phyloP scores from a whole-genome alignment of 306 rosid species.

The Medicago lupulina region DNA sequence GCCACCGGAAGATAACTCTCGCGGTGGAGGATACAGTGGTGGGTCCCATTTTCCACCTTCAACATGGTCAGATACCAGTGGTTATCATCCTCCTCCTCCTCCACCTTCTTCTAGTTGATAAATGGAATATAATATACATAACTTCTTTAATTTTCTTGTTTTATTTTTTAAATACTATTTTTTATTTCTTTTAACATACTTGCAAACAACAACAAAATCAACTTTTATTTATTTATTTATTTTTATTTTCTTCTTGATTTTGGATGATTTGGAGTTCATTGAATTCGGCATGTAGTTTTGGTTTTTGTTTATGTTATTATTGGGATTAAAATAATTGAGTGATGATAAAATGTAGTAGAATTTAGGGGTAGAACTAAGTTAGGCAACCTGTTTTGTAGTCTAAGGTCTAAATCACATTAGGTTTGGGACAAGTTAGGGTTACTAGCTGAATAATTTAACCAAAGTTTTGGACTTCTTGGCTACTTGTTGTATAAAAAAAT shows the following conservation, averaged over 20 bases:
- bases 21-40: neutral
- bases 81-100: slow-evolving; percentile 64
- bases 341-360: slow-evolving; percentile 14
- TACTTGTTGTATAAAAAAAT: neutral
- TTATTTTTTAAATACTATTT: slow-evolving; percentile 17
- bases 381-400: neutral
- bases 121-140: neutral
- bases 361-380: slow-evolving; percentile 3
- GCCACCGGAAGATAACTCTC: slow-evolving; percentile 48
- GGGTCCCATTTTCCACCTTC: slow-evolving; percentile 46
- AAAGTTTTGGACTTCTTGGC: neutral
- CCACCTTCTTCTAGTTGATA: slow-evolving; percentile 64
- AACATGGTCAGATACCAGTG: slow-evolving; percentile 68
- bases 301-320: slow-evolving; percentile 19
- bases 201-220: slow-evolving; percentile 13
- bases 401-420: slow-evolving; percentile 9
- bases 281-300: slow-evolving; percentile 22
- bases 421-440: slow-evolving; percentile 16
- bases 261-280: slow-evolving; percentile 4
- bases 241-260: neutral
- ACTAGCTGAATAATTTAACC: neutral
- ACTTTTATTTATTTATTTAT: slow-evolving; percentile 13
- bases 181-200: slow-evolving; percentile 26
- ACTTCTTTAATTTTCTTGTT: neutral
- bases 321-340: neutral